Percentiles rank a stretch among this genome's conserved stretches.
These are phyloP conservation scores for Zygoascus meyerae DNA, from an alignment of 1,139 yeast genomes.

Conservation along the genomic window DNA sequence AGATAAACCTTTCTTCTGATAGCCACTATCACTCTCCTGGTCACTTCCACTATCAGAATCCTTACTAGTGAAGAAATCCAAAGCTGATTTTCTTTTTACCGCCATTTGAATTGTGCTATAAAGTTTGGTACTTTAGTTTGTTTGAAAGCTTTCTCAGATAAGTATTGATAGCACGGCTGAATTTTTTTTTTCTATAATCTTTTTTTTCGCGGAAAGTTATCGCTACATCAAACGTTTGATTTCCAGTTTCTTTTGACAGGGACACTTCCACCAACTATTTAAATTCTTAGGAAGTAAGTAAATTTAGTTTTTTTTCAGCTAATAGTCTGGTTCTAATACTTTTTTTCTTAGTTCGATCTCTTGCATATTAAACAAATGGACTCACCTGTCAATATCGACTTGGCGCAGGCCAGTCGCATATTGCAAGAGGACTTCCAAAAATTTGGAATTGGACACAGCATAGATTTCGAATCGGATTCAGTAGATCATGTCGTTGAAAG, in stretches of 20 bases:
- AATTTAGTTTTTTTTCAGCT: no score
- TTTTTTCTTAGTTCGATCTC: no score
- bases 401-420: neutral
- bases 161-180: no score
- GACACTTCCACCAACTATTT: no score
- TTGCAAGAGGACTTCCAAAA: neutral
- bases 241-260: no score
- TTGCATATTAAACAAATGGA: neutral
- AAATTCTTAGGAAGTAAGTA: no score
- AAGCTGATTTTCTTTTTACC: conserved; percentile 2
- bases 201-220: no score
- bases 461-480: neutral
- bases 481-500: conserved; percentile 1
- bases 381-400: conserved; percentile 2
- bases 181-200: no score
- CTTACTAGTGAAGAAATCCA: neutral
- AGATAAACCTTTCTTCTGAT: neutral
- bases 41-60: neutral
- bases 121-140: no score
- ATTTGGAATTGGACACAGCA: neutral
- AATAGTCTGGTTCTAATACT: no score
- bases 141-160: no score
- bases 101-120: neutral
- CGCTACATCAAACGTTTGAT: no score
- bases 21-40: neutral